A percentile compares a stretch with the other conserved stretches of the same genome.
phyloP scores from a whole-genome alignment of 768 basidiomycete genomes.

The Gelatoporia subvermispora region DNA sequence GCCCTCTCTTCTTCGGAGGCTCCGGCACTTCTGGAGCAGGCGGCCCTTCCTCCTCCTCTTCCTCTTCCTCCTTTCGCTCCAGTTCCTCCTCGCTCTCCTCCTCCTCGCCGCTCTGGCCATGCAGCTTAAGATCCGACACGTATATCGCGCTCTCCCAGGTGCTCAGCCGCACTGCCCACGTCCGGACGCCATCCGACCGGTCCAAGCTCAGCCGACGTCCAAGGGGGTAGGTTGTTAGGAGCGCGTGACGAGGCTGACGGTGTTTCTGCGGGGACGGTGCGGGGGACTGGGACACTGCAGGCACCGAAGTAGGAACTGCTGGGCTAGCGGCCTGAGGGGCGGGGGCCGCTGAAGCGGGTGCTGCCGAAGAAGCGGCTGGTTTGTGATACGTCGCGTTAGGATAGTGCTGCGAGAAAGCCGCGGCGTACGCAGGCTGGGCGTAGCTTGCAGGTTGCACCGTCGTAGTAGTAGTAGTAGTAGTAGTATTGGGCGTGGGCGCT shows the following conservation, averaged over 20 bases:
- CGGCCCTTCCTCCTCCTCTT: constrained; percentile 16
- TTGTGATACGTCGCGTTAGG: constrained; percentile 48
- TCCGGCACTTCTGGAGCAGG: background rate
- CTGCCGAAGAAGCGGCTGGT: constrained; percentile 7
- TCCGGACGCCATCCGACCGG: constrained; percentile 65
- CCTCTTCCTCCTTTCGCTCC: constrained; percentile 15
- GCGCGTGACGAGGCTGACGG: constrained; percentile 40
- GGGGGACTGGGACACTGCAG: constrained; percentile 8
- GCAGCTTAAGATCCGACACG: constrained; percentile 50
- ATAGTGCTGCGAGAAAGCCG: constrained; percentile 35
- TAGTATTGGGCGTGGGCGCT: constrained; percentile 4
- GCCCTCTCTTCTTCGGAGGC: constrained; percentile 9
- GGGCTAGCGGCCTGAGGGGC: constrained; percentile 23
- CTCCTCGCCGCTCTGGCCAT: constrained; percentile 39
- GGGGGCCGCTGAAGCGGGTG: constrained; percentile 18
- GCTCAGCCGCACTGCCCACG: constrained; percentile 63
- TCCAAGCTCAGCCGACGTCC: constrained; percentile 58
- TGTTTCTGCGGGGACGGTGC: constrained; percentile 10
- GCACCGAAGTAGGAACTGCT: constrained; percentile 3
- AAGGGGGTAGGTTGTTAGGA: constrained; percentile 52
- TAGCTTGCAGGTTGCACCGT: constrained; percentile 18
- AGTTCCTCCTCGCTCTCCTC: constrained; percentile 29
- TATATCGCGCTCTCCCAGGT: constrained; percentile 52
- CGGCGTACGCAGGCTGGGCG: constrained; percentile 9
- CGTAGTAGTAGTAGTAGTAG: constrained; percentile 6